Percentiles rank a stretch among this genome's conserved stretches.
phyloP scores from a whole-genome alignment of 176 grass and related monocot species.

The Zizania latifolia region DNA sequence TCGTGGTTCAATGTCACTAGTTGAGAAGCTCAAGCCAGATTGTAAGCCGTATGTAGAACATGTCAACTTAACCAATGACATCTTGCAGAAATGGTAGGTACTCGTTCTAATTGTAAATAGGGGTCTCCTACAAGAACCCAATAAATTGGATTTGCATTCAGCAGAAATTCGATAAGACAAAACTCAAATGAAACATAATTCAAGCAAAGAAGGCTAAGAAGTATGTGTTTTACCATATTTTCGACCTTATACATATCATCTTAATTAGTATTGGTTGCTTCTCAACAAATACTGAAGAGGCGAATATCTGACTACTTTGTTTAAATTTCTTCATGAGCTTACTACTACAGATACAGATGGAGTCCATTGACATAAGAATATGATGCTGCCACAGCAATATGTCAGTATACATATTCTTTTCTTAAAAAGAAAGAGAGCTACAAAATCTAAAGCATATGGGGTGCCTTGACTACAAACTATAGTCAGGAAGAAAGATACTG shows the following conservation, averaged over 20 bases:
- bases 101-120: conserved; percentile 67
- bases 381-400: background rate
- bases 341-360: background rate
- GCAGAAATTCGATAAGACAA: background rate
- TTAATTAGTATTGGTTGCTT: background rate
- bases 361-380: background rate
- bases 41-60: background rate
- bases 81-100: conserved; percentile 89
- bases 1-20: conserved; percentile 10
- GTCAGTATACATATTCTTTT: background rate
- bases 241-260: background rate
- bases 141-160: background rate
- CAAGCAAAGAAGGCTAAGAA: background rate
- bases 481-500: background rate
- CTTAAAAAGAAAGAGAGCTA: background rate
- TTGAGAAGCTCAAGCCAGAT: conserved; percentile 17
- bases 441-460: background rate
- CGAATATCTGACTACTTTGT: background rate
- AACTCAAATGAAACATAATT: background rate
- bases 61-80: conserved; percentile 70
- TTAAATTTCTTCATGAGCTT: background rate
- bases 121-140: conserved; percentile 52
- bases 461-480: conserved; percentile 2
- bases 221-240: background rate
- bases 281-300: background rate